A percentile compares a stretch with the other conserved stretches of the same genome.
Evolutionary conservation across 1,139 yeast species (phyloP).

Genomic region (Scheffersomyces quercinus): DNA sequence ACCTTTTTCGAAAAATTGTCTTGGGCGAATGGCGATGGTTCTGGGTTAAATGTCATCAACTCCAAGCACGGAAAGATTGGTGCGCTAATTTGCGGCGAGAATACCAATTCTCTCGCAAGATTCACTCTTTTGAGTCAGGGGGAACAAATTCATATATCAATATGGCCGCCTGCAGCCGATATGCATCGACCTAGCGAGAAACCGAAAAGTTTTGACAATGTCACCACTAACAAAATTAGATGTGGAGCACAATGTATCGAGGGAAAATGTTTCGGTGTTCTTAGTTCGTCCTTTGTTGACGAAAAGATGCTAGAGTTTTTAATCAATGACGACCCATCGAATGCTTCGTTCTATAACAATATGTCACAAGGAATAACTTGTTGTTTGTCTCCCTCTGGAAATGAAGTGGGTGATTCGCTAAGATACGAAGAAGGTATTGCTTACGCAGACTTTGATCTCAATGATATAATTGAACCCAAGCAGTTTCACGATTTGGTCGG

Average conservation of each 20-base stretch:
- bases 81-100: background rate
- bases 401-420: background rate
- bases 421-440: background rate
- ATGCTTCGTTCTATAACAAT: background rate
- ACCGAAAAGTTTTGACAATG: background rate
- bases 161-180: background rate
- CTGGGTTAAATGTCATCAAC: background rate
- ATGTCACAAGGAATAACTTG: slow-evolving; percentile 1
- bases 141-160: background rate
- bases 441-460: background rate
- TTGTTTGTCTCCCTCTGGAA: background rate
- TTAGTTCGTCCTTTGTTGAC: background rate
- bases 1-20: background rate
- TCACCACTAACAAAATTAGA: background rate
- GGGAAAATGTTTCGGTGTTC: background rate
- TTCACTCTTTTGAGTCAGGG: background rate
- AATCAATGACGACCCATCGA: background rate
- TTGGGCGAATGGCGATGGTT: slow-evolving; percentile 1
- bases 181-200: background rate
- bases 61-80: background rate
- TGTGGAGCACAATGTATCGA: background rate
- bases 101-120: background rate
- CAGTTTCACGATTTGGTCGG: background rate
- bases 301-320: background rate
- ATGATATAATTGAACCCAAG: background rate